These are phyloP conservation scores for Leucocoprinus leucothites DNA, from an alignment of 768 basidiomycete species.

Conservation along the genomic window DNA sequence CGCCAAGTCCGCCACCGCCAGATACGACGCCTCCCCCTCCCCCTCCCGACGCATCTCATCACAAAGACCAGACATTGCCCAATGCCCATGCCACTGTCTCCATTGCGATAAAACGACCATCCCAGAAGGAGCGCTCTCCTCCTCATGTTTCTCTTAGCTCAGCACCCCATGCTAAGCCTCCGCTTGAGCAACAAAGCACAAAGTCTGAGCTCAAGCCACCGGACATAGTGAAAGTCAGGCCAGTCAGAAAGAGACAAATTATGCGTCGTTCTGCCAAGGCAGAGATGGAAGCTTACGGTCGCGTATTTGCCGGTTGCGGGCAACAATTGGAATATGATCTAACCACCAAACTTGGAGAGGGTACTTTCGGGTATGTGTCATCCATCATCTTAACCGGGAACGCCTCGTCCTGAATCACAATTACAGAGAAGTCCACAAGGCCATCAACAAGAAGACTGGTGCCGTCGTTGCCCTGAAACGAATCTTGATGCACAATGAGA, in stretches of 20 bases:
- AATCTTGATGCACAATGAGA: slow-evolving; percentile 94
- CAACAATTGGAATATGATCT: slow-evolving; percentile 73
- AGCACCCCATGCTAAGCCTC: slow-evolving; percentile 28
- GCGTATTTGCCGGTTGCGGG: slow-evolving; percentile 67
- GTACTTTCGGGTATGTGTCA: slow-evolving; percentile 83
- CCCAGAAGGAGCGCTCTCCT: slow-evolving; percentile 16
- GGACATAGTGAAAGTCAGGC: slow-evolving; percentile 22
- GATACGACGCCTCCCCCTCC: slow-evolving; percentile 17
- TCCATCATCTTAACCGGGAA: slow-evolving; percentile 12
- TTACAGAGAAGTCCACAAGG: slow-evolving; percentile 86
- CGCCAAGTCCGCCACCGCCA: slow-evolving; percentile 19
- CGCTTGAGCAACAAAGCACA: slow-evolving; percentile 18
- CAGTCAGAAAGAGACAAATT: slow-evolving; percentile 33
- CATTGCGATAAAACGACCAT: slow-evolving; percentile 7
- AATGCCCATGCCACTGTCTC: slow-evolving; percentile 1
- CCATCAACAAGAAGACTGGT: slow-evolving; percentile 59
- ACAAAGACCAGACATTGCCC: slow-evolving; percentile 9
- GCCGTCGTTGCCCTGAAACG: slow-evolving; percentile 84
- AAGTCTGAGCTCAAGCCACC: slow-evolving; percentile 20
- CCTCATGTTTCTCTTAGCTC: slow-evolving; percentile 25
- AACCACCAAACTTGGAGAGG: slow-evolving; percentile 89
- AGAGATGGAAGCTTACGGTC: slow-evolving; percentile 67
- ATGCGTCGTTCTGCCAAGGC: slow-evolving; percentile 51
- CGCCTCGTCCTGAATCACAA: slow-evolving; percentile 2
- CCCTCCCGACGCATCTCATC: slow-evolving; percentile 19